Evolutionary conservation across 257 asterid genomes (phyloP).

Genomic region (Solanum bukasovii): DNA sequence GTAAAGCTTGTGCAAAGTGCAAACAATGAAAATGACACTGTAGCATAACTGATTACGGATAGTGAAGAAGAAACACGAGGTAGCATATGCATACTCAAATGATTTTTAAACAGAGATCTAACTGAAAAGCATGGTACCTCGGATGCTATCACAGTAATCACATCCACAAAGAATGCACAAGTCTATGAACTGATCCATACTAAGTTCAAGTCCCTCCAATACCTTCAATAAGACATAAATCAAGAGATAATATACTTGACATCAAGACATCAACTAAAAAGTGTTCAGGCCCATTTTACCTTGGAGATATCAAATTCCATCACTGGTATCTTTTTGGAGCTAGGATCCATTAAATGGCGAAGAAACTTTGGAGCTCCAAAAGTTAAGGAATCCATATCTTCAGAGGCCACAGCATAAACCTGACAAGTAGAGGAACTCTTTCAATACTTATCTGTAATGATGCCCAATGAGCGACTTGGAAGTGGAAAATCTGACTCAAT

Average conservation of each 20-base stretch:
- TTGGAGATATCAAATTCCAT: conserved; percentile 93
- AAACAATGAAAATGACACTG: neutral
- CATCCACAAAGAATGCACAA: conserved; percentile 95
- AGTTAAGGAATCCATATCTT: conserved; percentile 97
- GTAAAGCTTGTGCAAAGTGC: neutral
- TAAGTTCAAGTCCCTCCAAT: conserved; percentile 74
- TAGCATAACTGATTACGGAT: neutral
- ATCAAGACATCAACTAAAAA: neutral
- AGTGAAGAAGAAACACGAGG: neutral
- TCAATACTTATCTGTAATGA: neutral
- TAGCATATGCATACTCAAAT: neutral
- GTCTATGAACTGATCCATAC: conserved; percentile 98
- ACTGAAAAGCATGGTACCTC: conserved; percentile 38
- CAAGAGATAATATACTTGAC: conserved; percentile 1
- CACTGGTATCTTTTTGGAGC: conserved; percentile 95
- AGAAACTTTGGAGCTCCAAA: conserved; percentile 92
- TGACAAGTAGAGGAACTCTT: conserved; percentile 15
- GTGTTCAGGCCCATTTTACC: conserved; percentile 33
- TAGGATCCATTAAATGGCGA: conserved; percentile 99
- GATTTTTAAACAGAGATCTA: neutral
- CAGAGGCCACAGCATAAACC: conserved; percentile 98
- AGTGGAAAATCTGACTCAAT: neutral
- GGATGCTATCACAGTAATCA: conserved; percentile 93
- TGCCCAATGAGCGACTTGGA: neutral
- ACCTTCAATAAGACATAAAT: conserved; percentile 36